These are phyloP conservation scores for Ailanthus altissimus DNA, from an alignment of 345 rosid species.

Conservation along the genomic window DNA sequence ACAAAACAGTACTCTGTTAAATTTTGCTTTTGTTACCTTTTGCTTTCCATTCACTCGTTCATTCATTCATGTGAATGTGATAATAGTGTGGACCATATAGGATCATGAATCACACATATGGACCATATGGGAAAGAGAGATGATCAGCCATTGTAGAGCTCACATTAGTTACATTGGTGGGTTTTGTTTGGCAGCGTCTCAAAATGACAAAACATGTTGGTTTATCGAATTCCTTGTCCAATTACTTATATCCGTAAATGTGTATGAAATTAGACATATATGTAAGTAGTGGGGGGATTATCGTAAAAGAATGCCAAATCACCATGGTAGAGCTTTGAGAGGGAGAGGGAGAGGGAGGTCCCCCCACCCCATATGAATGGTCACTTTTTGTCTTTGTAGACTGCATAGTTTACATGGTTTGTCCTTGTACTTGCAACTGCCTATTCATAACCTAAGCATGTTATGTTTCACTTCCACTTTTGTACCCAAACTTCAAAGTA, in stretches of 20 bases:
- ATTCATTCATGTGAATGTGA: conserved; percentile 7
- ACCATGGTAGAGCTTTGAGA: background rate
- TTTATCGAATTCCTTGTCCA: conserved; percentile 5
- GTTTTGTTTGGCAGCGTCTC: conserved; percentile 4
- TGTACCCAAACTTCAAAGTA: background rate
- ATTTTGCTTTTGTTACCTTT: background rate
- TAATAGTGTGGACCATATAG: background rate
- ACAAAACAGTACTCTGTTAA: background rate
- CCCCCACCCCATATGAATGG: background rate
- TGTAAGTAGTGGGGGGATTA: background rate
- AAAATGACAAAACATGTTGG: conserved; percentile 3
- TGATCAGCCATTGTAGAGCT: background rate
- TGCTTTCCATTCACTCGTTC: background rate
- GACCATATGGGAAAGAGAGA: background rate
- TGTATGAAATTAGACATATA: background rate
- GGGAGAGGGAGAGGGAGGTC: background rate
- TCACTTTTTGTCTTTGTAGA: background rate
- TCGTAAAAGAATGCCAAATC: conserved; percentile 1
- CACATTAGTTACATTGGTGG: background rate
- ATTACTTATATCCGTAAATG: background rate
- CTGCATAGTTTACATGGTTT: background rate
- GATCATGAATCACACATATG: no score
- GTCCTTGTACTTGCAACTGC: background rate
- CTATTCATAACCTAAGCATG: background rate
- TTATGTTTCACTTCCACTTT: conserved; percentile 3